Percentiles rank a stretch among this genome's conserved stretches.
phyloP scores from a whole-genome alignment of 441 rosid genomes.

The Codiaeum variegatum region DNA sequence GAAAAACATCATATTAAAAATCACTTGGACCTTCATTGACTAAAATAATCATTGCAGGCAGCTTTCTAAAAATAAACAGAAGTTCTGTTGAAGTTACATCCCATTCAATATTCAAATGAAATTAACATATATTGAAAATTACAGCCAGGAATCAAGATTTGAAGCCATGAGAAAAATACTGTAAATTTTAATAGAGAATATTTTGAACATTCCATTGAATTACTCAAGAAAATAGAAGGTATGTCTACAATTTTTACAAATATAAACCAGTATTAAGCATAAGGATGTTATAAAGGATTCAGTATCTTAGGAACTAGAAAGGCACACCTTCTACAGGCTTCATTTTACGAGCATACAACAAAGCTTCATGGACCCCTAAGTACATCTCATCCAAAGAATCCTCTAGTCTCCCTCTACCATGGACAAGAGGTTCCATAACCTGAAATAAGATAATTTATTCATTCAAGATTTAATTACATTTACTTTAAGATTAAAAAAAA shows the following conservation, averaged over 20 bases:
- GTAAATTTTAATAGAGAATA: background rate
- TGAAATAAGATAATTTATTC: constrained; percentile 25
- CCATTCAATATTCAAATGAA: background rate
- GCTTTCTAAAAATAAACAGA: background rate
- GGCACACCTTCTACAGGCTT: constrained; percentile 72
- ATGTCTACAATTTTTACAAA: background rate
- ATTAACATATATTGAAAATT: background rate
- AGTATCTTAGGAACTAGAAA: background rate
- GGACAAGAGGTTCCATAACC: constrained; percentile 77
- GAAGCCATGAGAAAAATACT: background rate
- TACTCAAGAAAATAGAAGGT: constrained; percentile 1
- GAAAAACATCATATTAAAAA: background rate
- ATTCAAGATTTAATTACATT: background rate
- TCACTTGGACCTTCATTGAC: background rate
- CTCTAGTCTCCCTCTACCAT: constrained; percentile 76
- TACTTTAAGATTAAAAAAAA: background rate
- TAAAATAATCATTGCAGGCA: background rate
- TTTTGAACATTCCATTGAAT: background rate
- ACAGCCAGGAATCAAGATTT: background rate
- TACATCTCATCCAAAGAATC: constrained; percentile 75
- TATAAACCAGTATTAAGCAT: background rate
- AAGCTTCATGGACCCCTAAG: constrained; percentile 71
- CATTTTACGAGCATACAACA: constrained; percentile 81
- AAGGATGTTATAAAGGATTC: background rate
- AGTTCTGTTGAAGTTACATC: background rate